Percentiles rank a stretch among this genome's conserved stretches.
These are phyloP conservation scores for Barnettozyma hawaiiensis DNA, from an alignment of 1,139 yeast genomes.

Conservation along the genomic window DNA sequence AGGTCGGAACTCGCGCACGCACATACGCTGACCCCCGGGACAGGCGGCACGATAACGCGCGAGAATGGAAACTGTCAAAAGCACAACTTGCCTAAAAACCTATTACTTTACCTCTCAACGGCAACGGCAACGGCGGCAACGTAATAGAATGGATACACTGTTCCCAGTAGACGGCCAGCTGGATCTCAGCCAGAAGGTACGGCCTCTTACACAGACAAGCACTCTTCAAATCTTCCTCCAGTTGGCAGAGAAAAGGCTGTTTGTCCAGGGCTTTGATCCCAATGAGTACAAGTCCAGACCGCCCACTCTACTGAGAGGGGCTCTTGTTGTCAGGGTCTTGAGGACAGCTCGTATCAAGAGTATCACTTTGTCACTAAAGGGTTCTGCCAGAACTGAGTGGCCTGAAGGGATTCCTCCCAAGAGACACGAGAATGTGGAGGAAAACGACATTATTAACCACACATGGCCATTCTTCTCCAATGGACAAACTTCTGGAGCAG, in stretches of 20 bases:
- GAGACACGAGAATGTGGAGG: conserved; percentile 57
- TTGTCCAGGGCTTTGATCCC: conserved; percentile 73
- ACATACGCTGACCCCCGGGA: too few relatives aligned
- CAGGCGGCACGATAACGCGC: too few relatives aligned
- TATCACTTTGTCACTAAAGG: conserved; percentile 63
- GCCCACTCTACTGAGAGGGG: conserved; percentile 81
- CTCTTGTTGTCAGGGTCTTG: conserved; percentile 61
- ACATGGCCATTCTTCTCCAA: conserved; percentile 85
- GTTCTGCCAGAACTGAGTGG: conserved; percentile 86
- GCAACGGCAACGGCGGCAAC: too few relatives aligned
- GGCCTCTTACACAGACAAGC: conserved; percentile 32
- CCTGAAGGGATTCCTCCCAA: conserved; percentile 98
- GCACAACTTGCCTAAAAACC: too few relatives aligned
- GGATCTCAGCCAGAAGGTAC: conserved; percentile 28
- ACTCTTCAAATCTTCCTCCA: conserved; percentile 32
- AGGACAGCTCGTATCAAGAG: conserved; percentile 74
- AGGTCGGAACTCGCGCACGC: neutral
- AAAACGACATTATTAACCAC: conserved; percentile 64
- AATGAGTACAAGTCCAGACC: conserved; percentile 63
- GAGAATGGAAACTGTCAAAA: neutral
- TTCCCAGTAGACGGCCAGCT: conserved; percentile 34
- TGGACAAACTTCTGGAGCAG: conserved; percentile 24
- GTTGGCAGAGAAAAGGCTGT: conserved; percentile 73
- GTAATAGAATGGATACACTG: conserved; percentile 15
- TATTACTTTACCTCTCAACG: too few relatives aligned